phyloP scores from a whole-genome alignment of 129 eudicot genomes.

The Ambrosia trifida region DNA sequence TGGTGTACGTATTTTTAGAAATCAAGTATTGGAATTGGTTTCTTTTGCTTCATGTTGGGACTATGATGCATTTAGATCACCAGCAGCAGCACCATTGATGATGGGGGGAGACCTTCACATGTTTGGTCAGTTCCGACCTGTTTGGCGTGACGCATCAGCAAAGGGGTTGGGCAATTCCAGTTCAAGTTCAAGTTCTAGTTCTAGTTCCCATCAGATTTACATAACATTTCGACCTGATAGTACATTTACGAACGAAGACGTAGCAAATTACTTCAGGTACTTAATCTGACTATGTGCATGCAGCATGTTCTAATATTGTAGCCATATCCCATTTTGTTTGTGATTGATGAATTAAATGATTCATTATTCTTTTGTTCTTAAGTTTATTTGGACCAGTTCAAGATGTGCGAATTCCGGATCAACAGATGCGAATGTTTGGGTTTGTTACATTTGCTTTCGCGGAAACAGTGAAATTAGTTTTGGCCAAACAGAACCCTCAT shows the following conservation, averaged over 20 bases:
- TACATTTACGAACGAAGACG: neutral
- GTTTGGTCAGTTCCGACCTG: neutral
- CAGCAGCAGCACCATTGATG: neutral
- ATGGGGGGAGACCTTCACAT: neutral
- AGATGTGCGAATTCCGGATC: slow-evolving; percentile 87
- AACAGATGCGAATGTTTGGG: slow-evolving; percentile 88
- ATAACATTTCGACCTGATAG: neutral
- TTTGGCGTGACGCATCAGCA: neutral
- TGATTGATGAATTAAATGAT: neutral
- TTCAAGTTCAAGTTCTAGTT: neutral
- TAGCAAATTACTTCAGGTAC: neutral
- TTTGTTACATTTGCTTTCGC: slow-evolving; percentile 71
- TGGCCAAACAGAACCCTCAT: slow-evolving; percentile 85
- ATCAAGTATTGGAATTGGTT: neutral
- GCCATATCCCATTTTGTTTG: neutral
- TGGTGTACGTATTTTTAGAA: too few species aligned
- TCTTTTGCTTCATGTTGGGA: neutral
- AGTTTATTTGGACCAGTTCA: slow-evolving; percentile 78
- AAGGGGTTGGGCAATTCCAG: neutral
- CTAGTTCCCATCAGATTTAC: neutral
- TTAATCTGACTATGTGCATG: neutral
- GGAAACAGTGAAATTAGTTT: slow-evolving; percentile 69
- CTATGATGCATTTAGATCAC: slow-evolving; percentile 4
- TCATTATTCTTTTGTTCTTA: slow-evolving; percentile 3
- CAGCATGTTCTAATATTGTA: too few species aligned